Evolutionary conservation across 768 basidiomycete genomes (phyloP).

Genomic region (Leccinum rimulosum): DNA sequence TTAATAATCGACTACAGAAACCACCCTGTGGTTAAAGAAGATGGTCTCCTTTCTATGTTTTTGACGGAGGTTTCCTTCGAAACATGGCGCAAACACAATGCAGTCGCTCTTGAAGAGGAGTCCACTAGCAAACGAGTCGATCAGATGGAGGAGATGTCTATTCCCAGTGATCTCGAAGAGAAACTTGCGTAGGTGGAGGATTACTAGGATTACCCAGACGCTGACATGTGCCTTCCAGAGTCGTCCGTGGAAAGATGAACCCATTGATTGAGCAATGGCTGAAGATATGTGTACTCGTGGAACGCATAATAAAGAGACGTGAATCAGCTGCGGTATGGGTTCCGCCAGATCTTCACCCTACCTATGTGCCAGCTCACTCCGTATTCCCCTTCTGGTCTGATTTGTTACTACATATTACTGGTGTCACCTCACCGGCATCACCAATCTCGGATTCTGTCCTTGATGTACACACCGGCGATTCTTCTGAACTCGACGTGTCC

Average conservation of each 20-base stretch:
- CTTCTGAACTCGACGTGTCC: conserved; percentile 28
- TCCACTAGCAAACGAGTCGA: conserved; percentile 76
- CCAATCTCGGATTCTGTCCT: conserved; percentile 13
- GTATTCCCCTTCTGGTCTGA: conserved; percentile 50
- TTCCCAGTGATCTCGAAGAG: conserved; percentile 89
- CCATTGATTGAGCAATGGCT: conserved; percentile 90
- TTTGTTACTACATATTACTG: conserved; percentile 32
- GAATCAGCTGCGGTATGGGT: conserved; percentile 89
- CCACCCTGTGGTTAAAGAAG: conserved; percentile 88
- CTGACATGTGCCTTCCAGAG: conserved; percentile 40
- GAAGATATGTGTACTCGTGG: conserved; percentile 80
- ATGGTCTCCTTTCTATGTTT: conserved; percentile 79
- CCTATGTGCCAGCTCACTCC: conserved; percentile 70
- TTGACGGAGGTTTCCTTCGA: conserved; percentile 83
- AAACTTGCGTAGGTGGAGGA: conserved; percentile 64
- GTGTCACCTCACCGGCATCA: conserved; percentile 25
- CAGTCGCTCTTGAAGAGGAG: conserved; percentile 85
- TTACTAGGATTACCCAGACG: neutral
- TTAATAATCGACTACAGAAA: conserved; percentile 50
- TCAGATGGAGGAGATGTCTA: conserved; percentile 83
- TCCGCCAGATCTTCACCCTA: conserved; percentile 57
- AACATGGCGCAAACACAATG: conserved; percentile 77
- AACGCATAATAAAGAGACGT: conserved; percentile 85
- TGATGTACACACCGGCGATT: conserved; percentile 9
- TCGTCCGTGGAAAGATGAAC: conserved; percentile 72